Evolutionary conservation across 139 green algal genomes (phyloP), one percentile per base, ranked within the genome.

Genomic region (Haematococcus lacustris): DNA sequence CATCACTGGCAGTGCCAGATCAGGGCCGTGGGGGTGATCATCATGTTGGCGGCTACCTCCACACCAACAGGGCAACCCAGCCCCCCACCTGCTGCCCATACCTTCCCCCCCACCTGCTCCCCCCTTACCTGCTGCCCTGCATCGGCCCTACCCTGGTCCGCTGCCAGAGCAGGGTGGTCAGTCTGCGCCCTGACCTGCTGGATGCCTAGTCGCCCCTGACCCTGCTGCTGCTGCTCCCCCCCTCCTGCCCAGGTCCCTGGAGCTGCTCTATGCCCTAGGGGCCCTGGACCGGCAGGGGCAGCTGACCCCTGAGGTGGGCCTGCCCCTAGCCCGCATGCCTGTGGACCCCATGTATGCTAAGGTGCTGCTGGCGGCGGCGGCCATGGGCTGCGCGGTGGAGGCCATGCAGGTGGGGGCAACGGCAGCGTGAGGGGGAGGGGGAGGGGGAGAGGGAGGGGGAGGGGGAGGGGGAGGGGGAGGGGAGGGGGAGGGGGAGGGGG

Each of bases 321-420:
- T 30, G n/a, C 50, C 34, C 2, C 82, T 97, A 79, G 80, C 88
- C 3, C 76, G 83, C 1, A 82, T 97, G 66, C 93, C 93, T 0
- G 82, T 97, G 13, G 92, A 97, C 51, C 93, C 92, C 4, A 87
- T 89, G 82, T 92, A 86, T 66, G 86, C 59, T 17, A 83, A 85
- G 51, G 83, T 89, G 66, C 76, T 95, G 69, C 81, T 95, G 69
- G 78, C 86, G 37, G 83, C 80, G 0, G 73, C 71, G 0, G 78
- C 79, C n/a, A 78, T 88, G 73, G 86, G 87, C 35, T 97, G 92
- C 71, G 47, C 30, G 2, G 25, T 85, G 39, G 91, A 96, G 63
- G 83, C 84, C 13, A 73, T 92, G 71, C 82, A 82, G 38, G 71
- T 77, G 47, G 3, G 60, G 9, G 32, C 4, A 7, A 28, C 33